Percentiles rank a stretch among this genome's conserved stretches.
Conservation (phyloP, 179 eudicot genomes). For the Silene noctiflora region DNA sequence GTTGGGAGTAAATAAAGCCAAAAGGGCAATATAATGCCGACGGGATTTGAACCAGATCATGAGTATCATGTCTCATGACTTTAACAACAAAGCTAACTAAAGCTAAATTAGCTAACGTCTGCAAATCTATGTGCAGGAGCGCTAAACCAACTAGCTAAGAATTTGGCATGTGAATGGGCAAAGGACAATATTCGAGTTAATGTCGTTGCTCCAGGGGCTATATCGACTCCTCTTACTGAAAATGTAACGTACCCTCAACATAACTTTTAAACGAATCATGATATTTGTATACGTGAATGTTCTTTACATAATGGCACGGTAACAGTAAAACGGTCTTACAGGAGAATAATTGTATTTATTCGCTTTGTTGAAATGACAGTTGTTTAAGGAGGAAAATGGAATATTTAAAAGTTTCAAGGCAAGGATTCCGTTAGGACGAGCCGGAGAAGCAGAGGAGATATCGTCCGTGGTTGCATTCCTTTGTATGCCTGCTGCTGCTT, state of each 20-base stretch:
- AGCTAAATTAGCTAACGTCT: too few species aligned
- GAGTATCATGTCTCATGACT: too few species aligned
- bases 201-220: constrained; percentile 23
- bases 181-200: constrained; percentile 27
- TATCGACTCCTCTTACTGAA: not conserved
- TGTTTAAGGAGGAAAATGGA: not conserved
- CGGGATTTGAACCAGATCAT: too few species aligned
- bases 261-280: too few species aligned
- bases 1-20: too few species aligned
- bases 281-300: too few species aligned
- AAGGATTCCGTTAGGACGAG: constrained; percentile 16
- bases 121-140: constrained; percentile 14
- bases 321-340: too few species aligned
- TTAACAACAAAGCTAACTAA: too few species aligned
- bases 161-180: constrained; percentile 36
- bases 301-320: too few species aligned
- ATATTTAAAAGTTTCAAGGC: not conserved
- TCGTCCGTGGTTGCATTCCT: constrained; percentile 23
- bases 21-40: too few species aligned
- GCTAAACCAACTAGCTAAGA: constrained; percentile 24
- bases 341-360: too few species aligned
- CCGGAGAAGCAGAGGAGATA: constrained; percentile 19
- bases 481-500: constrained; percentile 27
- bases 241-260: constrained; percentile 3
- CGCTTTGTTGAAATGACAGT: not conserved